Evolutionary conservation across 1,284 basidiomycete genomes (phyloP).

Genomic region (Ceratobasidium sp.): DNA sequence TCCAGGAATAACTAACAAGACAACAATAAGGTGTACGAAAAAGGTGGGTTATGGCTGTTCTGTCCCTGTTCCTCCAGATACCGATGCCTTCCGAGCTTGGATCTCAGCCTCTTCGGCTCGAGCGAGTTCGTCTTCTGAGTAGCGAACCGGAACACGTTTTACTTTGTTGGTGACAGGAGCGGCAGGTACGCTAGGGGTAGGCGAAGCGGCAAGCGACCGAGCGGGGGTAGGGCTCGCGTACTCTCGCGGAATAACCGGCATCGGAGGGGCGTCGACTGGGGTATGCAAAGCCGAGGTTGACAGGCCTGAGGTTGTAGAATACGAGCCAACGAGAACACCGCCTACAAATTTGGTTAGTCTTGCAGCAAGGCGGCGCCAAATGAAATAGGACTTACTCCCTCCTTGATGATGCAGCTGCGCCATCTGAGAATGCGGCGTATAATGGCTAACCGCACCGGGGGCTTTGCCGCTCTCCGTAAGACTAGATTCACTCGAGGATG

Average conservation of each 20-base stretch:
- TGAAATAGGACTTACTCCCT: conserved; percentile 21
- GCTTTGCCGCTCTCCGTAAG: conserved; percentile 38
- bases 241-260: conserved; percentile 17
- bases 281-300: conserved; percentile 27
- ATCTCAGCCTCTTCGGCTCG: conserved; percentile 38
- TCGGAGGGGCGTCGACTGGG: conserved; percentile 24
- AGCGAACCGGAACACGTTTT: conserved; percentile 42
- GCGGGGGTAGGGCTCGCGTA: conserved; percentile 14
- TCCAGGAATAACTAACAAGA: conserved; percentile 42
- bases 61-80: background rate
- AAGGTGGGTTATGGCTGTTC: background rate
- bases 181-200: conserved; percentile 27
- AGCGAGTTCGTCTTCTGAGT: conserved; percentile 35
- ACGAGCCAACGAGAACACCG: conserved; percentile 17
- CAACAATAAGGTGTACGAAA: background rate
- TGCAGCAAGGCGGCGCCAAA: background rate
- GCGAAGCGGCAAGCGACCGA: conserved; percentile 26
- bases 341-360: conserved; percentile 11
- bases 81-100: conserved; percentile 5
- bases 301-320: conserved; percentile 29
- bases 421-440: conserved; percentile 44
- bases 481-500: conserved; percentile 36
- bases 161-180: conserved; percentile 19
- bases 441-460: conserved; percentile 22
- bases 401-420: conserved; percentile 27